phyloP scores from a whole-genome alignment of 129 eudicot genomes.

The Flaveria linearis region DNA sequence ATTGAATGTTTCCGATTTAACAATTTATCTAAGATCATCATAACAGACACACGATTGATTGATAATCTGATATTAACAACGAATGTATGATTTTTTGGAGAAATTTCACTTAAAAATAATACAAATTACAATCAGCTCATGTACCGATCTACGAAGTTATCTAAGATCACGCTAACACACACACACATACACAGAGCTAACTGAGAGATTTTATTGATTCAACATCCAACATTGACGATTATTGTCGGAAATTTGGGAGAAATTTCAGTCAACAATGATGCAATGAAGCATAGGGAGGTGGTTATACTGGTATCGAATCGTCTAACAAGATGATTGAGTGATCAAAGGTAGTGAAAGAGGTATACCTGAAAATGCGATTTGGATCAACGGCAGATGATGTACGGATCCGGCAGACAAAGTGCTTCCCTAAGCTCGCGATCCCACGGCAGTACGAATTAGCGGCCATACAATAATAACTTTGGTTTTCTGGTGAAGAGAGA shows the following conservation, averaged over 20 bases:
- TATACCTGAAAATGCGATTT: conserved; percentile 44
- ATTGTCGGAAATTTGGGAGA: background rate
- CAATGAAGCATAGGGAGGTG: background rate
- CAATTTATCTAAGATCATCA: background rate
- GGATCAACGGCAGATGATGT: conserved; percentile 37
- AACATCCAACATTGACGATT: background rate
- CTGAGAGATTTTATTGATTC: background rate
- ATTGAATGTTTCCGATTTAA: background rate
- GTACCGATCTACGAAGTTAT: background rate
- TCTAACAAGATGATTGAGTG: background rate
- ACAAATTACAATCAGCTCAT: background rate
- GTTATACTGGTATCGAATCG: background rate
- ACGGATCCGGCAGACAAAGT: conserved; percentile 58
- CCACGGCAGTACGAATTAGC: conserved; percentile 50
- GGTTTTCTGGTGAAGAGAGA: conserved; percentile 23
- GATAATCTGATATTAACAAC: too few relatives aligned
- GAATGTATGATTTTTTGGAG: too few relatives aligned
- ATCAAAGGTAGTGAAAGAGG: background rate
- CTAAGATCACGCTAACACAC: too few relatives aligned
- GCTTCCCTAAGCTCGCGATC: conserved; percentile 52
- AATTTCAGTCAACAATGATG: background rate
- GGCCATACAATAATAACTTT: conserved; percentile 56
- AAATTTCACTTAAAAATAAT: too few relatives aligned
- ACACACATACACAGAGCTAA: too few relatives aligned
- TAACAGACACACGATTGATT: too few relatives aligned